These are phyloP conservation scores for Scheffersomyces lignosus DNA, from an alignment of 805 yeast genomes.

Conservation along the genomic window DNA sequence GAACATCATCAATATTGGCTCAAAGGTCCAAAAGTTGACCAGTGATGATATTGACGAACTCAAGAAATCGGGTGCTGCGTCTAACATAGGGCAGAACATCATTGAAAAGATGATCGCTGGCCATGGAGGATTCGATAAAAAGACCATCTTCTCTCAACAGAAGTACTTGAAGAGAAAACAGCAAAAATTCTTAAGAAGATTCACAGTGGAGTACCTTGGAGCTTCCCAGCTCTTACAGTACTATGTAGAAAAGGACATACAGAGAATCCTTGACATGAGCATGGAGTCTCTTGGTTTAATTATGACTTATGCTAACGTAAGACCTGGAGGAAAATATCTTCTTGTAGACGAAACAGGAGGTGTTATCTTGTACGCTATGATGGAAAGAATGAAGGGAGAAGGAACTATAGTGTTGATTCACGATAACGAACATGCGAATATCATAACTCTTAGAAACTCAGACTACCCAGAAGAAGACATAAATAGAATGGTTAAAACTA, in stretches of 20 bases:
- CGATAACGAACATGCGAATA: constrained; percentile 91
- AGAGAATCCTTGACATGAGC: constrained; percentile 74
- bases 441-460: constrained; percentile 66
- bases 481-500: constrained; percentile 58
- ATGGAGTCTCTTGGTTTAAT: constrained; percentile 80
- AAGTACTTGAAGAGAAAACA: constrained; percentile 90
- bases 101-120: constrained; percentile 80
- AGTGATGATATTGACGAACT: constrained; percentile 81
- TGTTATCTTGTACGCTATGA: constrained; percentile 74
- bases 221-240: constrained; percentile 70
- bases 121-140: constrained; percentile 84
- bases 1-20: constrained; percentile 65
- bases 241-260: constrained; percentile 74
- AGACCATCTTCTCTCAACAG: constrained; percentile 86
- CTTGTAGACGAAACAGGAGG: constrained; percentile 96
- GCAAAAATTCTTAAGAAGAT: constrained; percentile 83
- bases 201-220: constrained; percentile 77
- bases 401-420: constrained; percentile 71
- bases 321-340: constrained; percentile 86
- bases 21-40: constrained; percentile 68
- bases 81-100: constrained; percentile 68
- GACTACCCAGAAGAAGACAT: constrained; percentile 58
- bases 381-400: constrained; percentile 88
- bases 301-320: constrained; percentile 75
- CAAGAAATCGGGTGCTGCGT: constrained; percentile 67